Evolutionary conservation across 1,284 basidiomycete genomes (phyloP).

Genomic region (Pholiota adiposa): DNA sequence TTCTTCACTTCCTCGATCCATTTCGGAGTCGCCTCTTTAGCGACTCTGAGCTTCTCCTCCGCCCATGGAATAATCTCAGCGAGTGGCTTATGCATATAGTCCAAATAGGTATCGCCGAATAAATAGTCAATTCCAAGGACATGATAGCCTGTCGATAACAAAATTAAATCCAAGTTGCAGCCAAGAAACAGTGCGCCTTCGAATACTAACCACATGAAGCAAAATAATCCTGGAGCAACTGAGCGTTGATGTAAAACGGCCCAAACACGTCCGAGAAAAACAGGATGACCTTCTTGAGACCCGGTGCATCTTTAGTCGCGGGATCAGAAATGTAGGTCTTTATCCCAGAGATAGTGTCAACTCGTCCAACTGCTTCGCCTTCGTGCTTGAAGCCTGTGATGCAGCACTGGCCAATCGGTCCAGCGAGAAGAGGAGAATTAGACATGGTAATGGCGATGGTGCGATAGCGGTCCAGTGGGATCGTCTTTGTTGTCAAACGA

Average conservation of each 20-base stretch:
- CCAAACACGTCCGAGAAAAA: slow-evolving; percentile 53
- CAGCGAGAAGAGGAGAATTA: slow-evolving; percentile 39
- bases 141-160: slow-evolving; percentile 51
- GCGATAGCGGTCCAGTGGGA: background rate
- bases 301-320: slow-evolving; percentile 23
- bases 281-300: slow-evolving; percentile 45
- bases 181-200: slow-evolving; percentile 20
- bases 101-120: slow-evolving; percentile 51
- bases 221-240: slow-evolving; percentile 51
- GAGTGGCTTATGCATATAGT: slow-evolving; percentile 38
- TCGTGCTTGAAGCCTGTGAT: slow-evolving; percentile 46
- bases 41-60: slow-evolving; percentile 35
- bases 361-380: slow-evolving; percentile 48
- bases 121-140: slow-evolving; percentile 62
- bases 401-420: slow-evolving; percentile 48
- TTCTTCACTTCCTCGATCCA: slow-evolving; percentile 55
- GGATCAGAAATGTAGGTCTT: slow-evolving; percentile 57
- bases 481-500: too few relatives aligned
- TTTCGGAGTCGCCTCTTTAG: slow-evolving; percentile 42
- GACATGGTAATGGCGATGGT: slow-evolving; percentile 1
- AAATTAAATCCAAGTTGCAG: slow-evolving; percentile 34
- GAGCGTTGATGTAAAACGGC: slow-evolving; percentile 49
- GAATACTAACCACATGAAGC: slow-evolving; percentile 51
- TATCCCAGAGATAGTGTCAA: slow-evolving; percentile 47
- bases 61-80: slow-evolving; percentile 49